Conservation (phyloP, 805 yeast species). For the Tetrapisispora namnaoensis region DNA sequence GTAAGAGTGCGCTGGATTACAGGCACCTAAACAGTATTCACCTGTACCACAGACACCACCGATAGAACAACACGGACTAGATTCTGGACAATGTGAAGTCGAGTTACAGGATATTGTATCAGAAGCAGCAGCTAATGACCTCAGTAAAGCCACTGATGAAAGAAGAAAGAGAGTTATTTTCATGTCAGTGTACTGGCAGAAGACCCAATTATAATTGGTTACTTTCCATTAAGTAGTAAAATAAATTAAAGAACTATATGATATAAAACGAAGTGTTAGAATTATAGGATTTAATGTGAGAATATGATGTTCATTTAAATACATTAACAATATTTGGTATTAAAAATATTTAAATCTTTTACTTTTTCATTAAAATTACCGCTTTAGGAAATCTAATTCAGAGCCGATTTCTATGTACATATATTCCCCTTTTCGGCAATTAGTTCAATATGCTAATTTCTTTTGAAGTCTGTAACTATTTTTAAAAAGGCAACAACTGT, state of each 20-base stretch:
- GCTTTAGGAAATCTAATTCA: neutral
- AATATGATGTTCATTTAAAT: neutral
- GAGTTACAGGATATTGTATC: slow-evolving; percentile 39
- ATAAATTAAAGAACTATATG: too few species aligned
- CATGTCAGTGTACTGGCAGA: neutral
- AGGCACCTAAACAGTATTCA: slow-evolving; percentile 67
- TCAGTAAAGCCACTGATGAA: neutral
- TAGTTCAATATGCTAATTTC: too few species aligned
- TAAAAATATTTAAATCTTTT: neutral
- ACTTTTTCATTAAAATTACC: neutral
- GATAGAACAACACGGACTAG: slow-evolving; percentile 76
- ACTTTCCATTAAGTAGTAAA: neutral
- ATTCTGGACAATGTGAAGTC: slow-evolving; percentile 57
- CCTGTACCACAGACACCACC: slow-evolving; percentile 78
- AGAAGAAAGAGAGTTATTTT: neutral
- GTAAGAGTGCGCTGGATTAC: slow-evolving; percentile 64
- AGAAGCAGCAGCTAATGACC: slow-evolving; percentile 1
- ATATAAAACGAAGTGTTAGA: too few species aligned
- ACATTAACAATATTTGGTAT: neutral
- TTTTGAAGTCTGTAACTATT: too few species aligned
- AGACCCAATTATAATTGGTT: neutral
- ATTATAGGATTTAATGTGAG: neutral
- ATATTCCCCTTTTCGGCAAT: neutral
- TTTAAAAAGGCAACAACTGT: too few species aligned
- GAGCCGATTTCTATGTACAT: too few species aligned